Conservation (phyloP, 2,329 filamentous ascomycete species). For the Aspergillus terreus region DNA sequence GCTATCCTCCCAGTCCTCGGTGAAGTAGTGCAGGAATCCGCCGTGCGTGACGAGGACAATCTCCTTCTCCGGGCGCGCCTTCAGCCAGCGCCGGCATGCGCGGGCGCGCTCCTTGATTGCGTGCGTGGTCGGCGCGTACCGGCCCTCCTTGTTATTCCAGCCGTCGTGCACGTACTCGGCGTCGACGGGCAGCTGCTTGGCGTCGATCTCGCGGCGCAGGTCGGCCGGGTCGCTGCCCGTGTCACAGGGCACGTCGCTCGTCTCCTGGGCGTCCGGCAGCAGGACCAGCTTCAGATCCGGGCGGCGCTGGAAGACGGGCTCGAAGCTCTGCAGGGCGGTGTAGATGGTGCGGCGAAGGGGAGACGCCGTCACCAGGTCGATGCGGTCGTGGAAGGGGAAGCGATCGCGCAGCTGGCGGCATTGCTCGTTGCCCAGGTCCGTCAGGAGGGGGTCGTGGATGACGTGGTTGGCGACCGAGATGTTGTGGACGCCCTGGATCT, state of each 20-base stretch:
- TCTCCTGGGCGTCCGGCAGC: conserved; percentile 75
- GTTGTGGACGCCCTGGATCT: conserved; percentile 72
- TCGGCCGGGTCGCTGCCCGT: conserved; percentile 58
- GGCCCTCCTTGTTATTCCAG: conserved; percentile 67
- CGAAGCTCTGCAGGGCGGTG: conserved; percentile 70
- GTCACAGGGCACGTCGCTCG: conserved; percentile 71
- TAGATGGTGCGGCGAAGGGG: conserved; percentile 77
- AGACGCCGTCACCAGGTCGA: conserved; percentile 72
- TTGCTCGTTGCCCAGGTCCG: conserved; percentile 70
- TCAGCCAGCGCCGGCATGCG: conserved; percentile 58
- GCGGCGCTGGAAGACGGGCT: conserved; percentile 47
- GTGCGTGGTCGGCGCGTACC: conserved; percentile 43
- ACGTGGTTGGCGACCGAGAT: conserved; percentile 64
- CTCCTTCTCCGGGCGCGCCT: conserved; percentile 55
- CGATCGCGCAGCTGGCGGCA: conserved; percentile 58
- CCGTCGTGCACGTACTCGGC: conserved; percentile 56
- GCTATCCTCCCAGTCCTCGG: conserved; percentile 70
- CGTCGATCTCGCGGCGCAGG: conserved; percentile 60
- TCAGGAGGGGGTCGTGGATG: conserved; percentile 75
- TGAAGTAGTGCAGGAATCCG: conserved; percentile 79
- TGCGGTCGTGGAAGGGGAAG: conserved; percentile 63
- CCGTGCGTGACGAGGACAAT: conserved; percentile 79
- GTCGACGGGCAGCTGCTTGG: conserved; percentile 57
- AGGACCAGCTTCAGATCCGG: conserved; percentile 56
- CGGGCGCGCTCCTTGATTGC: conserved; percentile 60